Conservation (phyloP, 2,329 filamentous ascomycete genomes). For the Trichoderma afroharzianum region DNA sequence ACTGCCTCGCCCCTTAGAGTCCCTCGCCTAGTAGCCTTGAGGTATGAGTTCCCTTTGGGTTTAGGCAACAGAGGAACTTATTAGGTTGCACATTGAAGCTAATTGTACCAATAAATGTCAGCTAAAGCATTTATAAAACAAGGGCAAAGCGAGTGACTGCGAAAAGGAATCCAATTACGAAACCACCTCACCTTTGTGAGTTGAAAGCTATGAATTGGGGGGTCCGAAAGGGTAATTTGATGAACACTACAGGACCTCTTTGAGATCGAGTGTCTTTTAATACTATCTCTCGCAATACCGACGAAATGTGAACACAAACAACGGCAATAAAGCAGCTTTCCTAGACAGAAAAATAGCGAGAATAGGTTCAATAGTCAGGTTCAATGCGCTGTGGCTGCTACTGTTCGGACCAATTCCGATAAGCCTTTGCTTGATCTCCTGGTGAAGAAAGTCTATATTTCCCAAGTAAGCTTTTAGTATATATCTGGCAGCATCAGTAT, state of each 20-base stretch:
- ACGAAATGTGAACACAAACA: neutral
- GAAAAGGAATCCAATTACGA: neutral
- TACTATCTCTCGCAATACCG: neutral
- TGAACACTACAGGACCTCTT: neutral
- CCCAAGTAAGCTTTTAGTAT: neutral
- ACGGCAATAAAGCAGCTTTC: neutral
- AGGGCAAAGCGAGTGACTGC: neutral
- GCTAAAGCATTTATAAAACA: too few relatives aligned
- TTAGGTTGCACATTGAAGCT: neutral
- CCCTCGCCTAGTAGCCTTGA: neutral
- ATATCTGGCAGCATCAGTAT: neutral
- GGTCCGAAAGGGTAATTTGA: neutral
- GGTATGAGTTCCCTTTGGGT: neutral
- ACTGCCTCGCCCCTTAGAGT: too few relatives aligned
- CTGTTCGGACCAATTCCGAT: neutral
- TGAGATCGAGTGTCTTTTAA: too few relatives aligned
- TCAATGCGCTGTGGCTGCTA: neutral
- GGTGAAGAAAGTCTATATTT: neutral
- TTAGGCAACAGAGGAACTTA: neutral
- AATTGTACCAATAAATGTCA: too few relatives aligned
- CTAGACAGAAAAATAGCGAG: neutral
- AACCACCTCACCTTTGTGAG: neutral
- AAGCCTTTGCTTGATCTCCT: neutral
- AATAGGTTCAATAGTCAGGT: neutral
- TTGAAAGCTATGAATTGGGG: neutral